phyloP scores from a whole-genome alignment of 257 asterid genomes.

The Mitragyna speciosa region DNA sequence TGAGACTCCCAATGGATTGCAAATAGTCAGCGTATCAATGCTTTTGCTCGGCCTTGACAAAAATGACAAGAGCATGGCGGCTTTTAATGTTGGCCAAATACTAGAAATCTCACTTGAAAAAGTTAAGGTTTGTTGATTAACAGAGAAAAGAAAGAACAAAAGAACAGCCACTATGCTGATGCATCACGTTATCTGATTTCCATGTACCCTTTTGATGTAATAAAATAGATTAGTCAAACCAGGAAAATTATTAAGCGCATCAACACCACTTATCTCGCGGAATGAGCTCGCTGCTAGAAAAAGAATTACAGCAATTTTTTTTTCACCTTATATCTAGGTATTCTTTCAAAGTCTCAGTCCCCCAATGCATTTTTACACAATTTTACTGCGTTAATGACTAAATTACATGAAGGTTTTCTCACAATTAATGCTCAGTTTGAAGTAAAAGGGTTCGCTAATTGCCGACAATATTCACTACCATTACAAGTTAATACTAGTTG shows the following conservation, averaged over 20 bases:
- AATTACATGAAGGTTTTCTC: too few species aligned
- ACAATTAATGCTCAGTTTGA: too few species aligned
- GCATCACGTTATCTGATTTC: background rate
- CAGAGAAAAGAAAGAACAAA: too few species aligned
- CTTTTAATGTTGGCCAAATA: background rate
- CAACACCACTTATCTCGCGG: background rate
- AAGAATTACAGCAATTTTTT: background rate
- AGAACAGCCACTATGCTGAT: background rate
- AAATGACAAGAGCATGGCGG: slow-evolving; percentile 5
- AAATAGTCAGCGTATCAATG: background rate
- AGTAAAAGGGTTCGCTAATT: too few species aligned
- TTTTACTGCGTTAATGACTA: too few species aligned
- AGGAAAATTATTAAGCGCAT: background rate
- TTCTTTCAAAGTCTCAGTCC: too few species aligned
- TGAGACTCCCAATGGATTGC: too few species aligned
- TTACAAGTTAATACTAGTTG: background rate
- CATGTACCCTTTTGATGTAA: background rate
- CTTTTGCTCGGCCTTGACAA: background rate
- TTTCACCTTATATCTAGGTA: too few species aligned
- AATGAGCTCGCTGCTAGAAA: background rate
- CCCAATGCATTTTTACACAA: too few species aligned
- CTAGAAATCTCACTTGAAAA: slow-evolving; percentile 1
- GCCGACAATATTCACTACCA: background rate
- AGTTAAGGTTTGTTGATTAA: background rate
- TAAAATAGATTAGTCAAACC: background rate